Base-by-base conservation (phyloP, 106 monocot species). In the Allium cepa region DNA sequence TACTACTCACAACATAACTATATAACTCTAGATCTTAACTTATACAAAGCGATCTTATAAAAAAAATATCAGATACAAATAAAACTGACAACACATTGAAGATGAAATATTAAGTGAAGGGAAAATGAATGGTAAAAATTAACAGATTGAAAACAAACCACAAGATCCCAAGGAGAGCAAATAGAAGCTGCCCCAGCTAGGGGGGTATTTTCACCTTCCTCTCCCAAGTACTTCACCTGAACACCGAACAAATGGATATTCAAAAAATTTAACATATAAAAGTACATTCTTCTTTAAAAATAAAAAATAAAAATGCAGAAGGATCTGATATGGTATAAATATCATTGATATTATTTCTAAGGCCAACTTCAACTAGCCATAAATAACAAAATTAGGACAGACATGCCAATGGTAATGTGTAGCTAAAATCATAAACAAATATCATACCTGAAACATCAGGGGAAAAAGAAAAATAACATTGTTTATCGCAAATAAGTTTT, bases 181-280 rank as follows among this genome's bases (percentile, higher is more conserved):
- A 97, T 77, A 65, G 96, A 84, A 72, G 84, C 84, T 71, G 92
- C 96, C 73, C 92, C 96, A 79, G 86, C 86, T 64, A 97, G 26
- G 71, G 96, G 96, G 65, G 92, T 92, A 62, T 77, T 84, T 62
- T 88, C 92, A 64, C 92, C 87, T 64, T 97, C 92, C 66, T 97
- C 96, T 75, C 96, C 96, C 66, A 97, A 81, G 84, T 97, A 97
- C 65, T 97, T 97, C 15, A 97, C 96, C 96, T 97, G 74, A 57
- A 76, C 64, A 47, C 68, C 27, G 50, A 28, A 66, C 17, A 49
- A 66, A 17, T 9, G 14, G 8, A 65, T 11, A 13, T 62, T 45
- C 7, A 62, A 62, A 62, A 62, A 13, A 22, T 22, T 22, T 22
- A 22, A 22, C 22, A 22, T 22, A 22, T 22, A 22, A 22, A 22